A percentile compares a stretch with the other conserved stretches of the same genome.
These are phyloP conservation scores for Erodium texanum DNA, from an alignment of 441 rosid species.

Conservation along the genomic window DNA sequence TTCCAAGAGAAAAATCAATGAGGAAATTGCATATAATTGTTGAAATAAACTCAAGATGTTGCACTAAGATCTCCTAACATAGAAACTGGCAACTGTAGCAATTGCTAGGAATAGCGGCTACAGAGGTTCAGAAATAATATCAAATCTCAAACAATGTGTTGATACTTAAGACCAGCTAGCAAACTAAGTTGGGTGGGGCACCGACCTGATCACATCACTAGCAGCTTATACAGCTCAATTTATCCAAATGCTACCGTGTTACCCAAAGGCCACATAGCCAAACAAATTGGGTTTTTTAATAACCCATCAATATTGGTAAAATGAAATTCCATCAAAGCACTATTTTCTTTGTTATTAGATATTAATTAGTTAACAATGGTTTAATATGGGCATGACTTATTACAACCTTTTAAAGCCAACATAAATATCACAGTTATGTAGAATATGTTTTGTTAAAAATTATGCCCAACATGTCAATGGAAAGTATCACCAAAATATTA, in stretches of 20 bases:
- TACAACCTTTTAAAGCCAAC: not conserved
- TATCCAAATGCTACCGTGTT: not conserved
- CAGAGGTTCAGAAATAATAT: not conserved
- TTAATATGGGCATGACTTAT: not conserved
- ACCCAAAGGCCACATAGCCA: not conserved
- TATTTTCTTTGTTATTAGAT: not conserved
- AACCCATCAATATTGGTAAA: not conserved
- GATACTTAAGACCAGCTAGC: not conserved
- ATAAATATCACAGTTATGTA: not conserved
- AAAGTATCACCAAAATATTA: not conserved
- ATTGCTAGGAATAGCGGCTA: not conserved
- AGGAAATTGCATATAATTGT: not conserved
- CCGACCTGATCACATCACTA: not conserved
- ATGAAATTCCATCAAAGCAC: not conserved
- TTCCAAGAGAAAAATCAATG: not conserved
- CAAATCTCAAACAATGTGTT: not conserved
- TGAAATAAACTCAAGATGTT: not conserved
- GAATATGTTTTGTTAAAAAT: not conserved
- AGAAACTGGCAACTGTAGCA: not conserved
- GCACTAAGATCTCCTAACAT: not conserved
- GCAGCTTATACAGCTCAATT: not conserved
- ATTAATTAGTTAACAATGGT: not conserved
- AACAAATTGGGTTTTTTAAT: not conserved
- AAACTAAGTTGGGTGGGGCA: not conserved
- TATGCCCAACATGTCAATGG: not conserved